These are phyloP conservation scores for Isatis tinctoria DNA, from an alignment of 345 rosid genomes.

Conservation along the genomic window DNA sequence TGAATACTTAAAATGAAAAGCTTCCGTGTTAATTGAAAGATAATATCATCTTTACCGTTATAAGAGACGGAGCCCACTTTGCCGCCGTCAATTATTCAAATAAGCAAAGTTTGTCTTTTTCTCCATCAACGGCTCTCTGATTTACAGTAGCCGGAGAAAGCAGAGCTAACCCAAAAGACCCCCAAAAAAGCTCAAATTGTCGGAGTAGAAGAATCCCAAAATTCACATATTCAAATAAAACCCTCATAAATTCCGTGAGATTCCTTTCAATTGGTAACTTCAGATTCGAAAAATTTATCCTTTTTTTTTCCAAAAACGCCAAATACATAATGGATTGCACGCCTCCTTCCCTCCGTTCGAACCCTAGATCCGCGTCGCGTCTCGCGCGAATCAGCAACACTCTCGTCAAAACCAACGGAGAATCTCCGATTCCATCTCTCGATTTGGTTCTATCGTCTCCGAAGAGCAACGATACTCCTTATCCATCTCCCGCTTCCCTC, in stretches of 20 bases:
- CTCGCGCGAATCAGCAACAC: slow-evolving; percentile 39
- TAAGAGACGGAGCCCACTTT: slow-evolving; percentile 23
- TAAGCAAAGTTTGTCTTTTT: neutral
- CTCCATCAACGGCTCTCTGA: slow-evolving; percentile 30
- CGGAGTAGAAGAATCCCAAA: neutral
- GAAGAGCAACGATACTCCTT: slow-evolving; percentile 35
- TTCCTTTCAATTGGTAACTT: slow-evolving; percentile 15
- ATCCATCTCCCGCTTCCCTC: slow-evolving; percentile 41
- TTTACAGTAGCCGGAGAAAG: slow-evolving; percentile 17
- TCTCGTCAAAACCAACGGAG: slow-evolving; percentile 31
- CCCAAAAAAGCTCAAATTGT: neutral
- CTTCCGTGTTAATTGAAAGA: neutral
- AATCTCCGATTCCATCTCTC: slow-evolving; percentile 38
- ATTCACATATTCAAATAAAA: slow-evolving; percentile 1
- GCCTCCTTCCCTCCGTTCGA: slow-evolving; percentile 50
- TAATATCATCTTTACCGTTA: slow-evolving; percentile 12
- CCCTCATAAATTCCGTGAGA: slow-evolving; percentile 22
- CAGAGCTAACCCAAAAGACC: neutral
- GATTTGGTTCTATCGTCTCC: slow-evolving; percentile 52
- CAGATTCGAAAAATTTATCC: slow-evolving; percentile 11
- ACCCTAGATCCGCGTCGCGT: slow-evolving; percentile 59
- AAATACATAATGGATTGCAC: slow-evolving; percentile 49
- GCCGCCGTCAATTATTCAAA: slow-evolving; percentile 26
- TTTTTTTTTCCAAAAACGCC: too few relatives aligned
- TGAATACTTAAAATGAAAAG: neutral